Conservation (phyloP, 2,329 filamentous ascomycete species). For the Colletotrichum echinochloae region DNA sequence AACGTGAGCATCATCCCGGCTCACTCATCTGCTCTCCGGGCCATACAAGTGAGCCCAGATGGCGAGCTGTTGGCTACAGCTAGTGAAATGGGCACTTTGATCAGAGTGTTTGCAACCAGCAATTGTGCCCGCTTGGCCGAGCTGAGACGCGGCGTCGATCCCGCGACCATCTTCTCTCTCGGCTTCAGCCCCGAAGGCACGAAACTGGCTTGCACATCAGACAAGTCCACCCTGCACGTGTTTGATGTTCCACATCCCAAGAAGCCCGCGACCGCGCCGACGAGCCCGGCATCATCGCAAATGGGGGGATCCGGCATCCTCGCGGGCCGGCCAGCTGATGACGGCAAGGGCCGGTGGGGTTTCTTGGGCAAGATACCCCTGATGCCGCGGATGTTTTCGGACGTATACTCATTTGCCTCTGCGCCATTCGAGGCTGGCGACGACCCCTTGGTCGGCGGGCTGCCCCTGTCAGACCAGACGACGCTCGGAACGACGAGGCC, state of each 20-base stretch:
- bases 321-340: slow-evolving; percentile 53
- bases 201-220: slow-evolving; percentile 90
- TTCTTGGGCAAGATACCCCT: slow-evolving; percentile 85
- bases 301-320: slow-evolving; percentile 32
- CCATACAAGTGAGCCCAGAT: slow-evolving; percentile 83
- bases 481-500: slow-evolving; percentile 68
- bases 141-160: slow-evolving; percentile 88
- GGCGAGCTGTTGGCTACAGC: slow-evolving; percentile 88
- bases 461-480: slow-evolving; percentile 57
- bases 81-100: slow-evolving; percentile 89
- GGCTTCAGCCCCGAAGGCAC: slow-evolving; percentile 86
- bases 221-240: slow-evolving; percentile 95
- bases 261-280: slow-evolving; percentile 46
- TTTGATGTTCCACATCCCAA: slow-evolving; percentile 81
- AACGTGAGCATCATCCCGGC: slow-evolving; percentile 95
- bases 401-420: slow-evolving; percentile 87
- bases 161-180: slow-evolving; percentile 86
- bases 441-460: slow-evolving; percentile 66
- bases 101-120: slow-evolving; percentile 84
- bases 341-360: slow-evolving; percentile 82
- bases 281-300: slow-evolving; percentile 43
- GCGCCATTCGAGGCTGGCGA: slow-evolving; percentile 86
- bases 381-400: slow-evolving; percentile 88
- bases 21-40: slow-evolving; percentile 82
- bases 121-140: slow-evolving; percentile 87